Base-by-base conservation (phyloP, 2,329 filamentous ascomycete species). In the Penicillium sp. region DNA sequence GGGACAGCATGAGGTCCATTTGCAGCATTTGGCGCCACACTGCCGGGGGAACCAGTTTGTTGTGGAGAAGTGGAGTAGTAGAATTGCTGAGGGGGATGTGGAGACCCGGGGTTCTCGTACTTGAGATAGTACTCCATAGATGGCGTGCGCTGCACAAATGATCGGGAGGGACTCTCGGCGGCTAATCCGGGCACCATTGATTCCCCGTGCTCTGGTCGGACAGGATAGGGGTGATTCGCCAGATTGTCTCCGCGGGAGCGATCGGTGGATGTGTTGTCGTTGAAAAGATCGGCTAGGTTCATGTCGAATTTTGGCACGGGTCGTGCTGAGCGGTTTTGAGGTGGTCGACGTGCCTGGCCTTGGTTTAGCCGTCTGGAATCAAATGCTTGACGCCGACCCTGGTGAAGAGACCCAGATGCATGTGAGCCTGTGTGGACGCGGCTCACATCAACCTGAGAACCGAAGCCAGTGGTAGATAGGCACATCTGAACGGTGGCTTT, bases 401-500 rank as follows among this genome's bases (percentile, higher is more conserved):
- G 15, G 27, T 66, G 50, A 14, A 59, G 47, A 35, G 51, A 47
- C 37, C 53, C 53, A 40, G 49, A 18, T 46, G 48, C 43, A 26
- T 62, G 53, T 20, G 64, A 53, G 45, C 61, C 49, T 26, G 64
- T 26, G 29, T 67, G 60, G 15, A 64, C 53, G 23, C 62, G 66
- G 26, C 57, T 62, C 44, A 70, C 60, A 27, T 71, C 70, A 22
- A 72, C 68, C 51, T 73, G 73, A 5, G 72, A 73, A 29, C 89
- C 90, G 61, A 95, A 95, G 0, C 90, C 90, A 18, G 89, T 92
- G 1, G 88, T 93, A 1, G 89, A 90, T 71, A 92, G 88, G 63
- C 90, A 92, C 92, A 97, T 97, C 69, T 93, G 90, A 48, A 97
- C 89, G 0, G 93, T 97, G 9, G 92, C 92, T 76, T 94, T 96